Percentiles rank a stretch among this genome's conserved stretches.
These are phyloP conservation scores for Rhytidhysteron rufulum DNA, from an alignment of 2,329 filamentous ascomycete genomes.

Conservation along the genomic window DNA sequence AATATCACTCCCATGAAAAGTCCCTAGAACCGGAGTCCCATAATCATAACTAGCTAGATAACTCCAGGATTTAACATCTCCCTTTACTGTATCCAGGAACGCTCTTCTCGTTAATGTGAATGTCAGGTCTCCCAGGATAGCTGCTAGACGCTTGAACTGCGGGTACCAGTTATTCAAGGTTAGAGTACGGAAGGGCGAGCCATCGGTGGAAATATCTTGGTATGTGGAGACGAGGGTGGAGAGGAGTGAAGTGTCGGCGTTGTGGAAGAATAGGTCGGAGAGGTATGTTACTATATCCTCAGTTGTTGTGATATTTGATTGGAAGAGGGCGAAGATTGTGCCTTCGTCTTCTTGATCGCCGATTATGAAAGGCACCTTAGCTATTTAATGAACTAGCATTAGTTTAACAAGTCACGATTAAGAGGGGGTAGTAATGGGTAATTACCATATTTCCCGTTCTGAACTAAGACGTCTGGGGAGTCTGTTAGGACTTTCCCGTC, in stretches of 20 bases:
- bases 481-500: constrained; percentile 61
- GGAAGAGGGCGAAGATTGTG: constrained; percentile 68
- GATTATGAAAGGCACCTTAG: constrained; percentile 61
- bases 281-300: constrained; percentile 61
- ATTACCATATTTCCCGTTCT: constrained; percentile 52
- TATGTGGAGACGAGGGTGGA: constrained; percentile 60
- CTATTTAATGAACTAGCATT: too few relatives aligned
- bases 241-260: constrained; percentile 51
- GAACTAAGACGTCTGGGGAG: constrained; percentile 59
- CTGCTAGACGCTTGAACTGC: constrained; percentile 71
- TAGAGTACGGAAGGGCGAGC: constrained; percentile 69
- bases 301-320: constrained; percentile 63
- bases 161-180: constrained; percentile 69
- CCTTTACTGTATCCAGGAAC: constrained; percentile 55
- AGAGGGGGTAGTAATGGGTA: too few relatives aligned
- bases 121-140: constrained; percentile 69
- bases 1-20: constrained; percentile 69
- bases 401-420: too few relatives aligned
- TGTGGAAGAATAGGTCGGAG: constrained; percentile 56
- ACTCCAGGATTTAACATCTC: constrained; percentile 64
- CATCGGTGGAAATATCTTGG: constrained; percentile 51
- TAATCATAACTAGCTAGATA: constrained; percentile 72
- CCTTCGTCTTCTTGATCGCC: constrained; percentile 80
- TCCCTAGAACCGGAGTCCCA: constrained; percentile 68
- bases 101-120: constrained; percentile 69